Base-by-base conservation (phyloP, 139 green algal genomes). In the Chlorella vulgaris region DNA sequence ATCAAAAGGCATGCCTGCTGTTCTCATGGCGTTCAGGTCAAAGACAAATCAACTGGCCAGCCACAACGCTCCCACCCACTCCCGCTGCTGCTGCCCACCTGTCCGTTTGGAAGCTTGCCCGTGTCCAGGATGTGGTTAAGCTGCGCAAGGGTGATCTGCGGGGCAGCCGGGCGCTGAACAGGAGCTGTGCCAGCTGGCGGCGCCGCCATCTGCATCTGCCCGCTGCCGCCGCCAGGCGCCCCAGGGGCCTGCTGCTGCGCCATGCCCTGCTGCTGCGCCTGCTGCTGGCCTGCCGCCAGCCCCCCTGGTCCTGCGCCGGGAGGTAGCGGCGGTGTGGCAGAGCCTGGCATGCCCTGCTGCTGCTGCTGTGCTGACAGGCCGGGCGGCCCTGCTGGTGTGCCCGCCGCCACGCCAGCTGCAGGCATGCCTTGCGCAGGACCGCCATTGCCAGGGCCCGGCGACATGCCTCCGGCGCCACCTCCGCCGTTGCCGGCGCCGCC, bases 71-170 rank as follows among this genome's bases (percentile, higher is more conserved):
- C n/a, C n/a, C n/a, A n/a, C n/a, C n/a, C n/a, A n/a, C n/a, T n/a
- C n/a, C 26, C 28, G 7, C 19, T 8, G 22, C 40, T 26, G 24
- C 28, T 33, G 35, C 58, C 26, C 74, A 80, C 74, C 74, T 43
- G 35, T 35, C 84, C 84, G 55, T 84, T 81, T 3, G 84, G 84
- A 73, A 88, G 73, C 29, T 82, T 74, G n/a, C 75, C 75, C 1
- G 69, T 79, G 35, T 76, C 55, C 13, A 88, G 40, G 13, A 88
- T 88, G 74, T 80, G 68, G 42, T 84, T 85, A 19, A 85, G 50
- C 53, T 88, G 84, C 42, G 82, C 71, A 38, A 88, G 39, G 50
- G 70, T 85, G 74, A 88, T 65, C 31, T 83, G 68, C 35, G 66
- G 43, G 21, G 22, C 6, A 36, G 51, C n/a, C 35, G 73, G 3